A percentile compares a stretch with the other conserved stretches of the same genome.
phyloP scores from a whole-genome alignment of 176 grass and related monocot genomes.

The Musa beccarii region DNA sequence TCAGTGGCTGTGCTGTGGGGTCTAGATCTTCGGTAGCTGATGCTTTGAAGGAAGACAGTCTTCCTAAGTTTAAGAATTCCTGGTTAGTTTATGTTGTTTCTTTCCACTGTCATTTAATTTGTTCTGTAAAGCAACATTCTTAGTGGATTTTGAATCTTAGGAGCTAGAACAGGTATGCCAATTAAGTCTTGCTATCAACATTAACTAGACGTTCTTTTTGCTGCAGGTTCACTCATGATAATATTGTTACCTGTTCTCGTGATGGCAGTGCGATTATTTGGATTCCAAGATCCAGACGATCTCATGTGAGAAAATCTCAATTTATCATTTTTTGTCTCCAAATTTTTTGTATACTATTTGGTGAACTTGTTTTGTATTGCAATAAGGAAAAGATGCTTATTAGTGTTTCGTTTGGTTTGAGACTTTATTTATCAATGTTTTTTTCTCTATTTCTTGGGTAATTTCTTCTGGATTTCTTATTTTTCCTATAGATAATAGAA shows the following conservation, averaged over 20 bases:
- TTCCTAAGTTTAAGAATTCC: conserved; percentile 90
- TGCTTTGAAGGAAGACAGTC: conserved; percentile 78
- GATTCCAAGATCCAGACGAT: conserved; percentile 91
- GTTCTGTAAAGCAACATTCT: not conserved
- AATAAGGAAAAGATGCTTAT: not conserved
- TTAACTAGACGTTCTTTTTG: conserved; percentile 9
- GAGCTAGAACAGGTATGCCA: not conserved
- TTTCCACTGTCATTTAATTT: not conserved
- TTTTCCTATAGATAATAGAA: too few species aligned
- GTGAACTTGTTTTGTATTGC: conserved; percentile 1
- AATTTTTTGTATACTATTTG: not conserved
- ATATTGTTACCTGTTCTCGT: conserved; percentile 97
- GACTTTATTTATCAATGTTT: too few species aligned
- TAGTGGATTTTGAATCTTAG: not conserved
- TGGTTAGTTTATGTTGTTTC: conserved; percentile 48
- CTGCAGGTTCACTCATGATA: conserved; percentile 79
- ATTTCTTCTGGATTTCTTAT: too few species aligned
- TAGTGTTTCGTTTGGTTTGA: not conserved
- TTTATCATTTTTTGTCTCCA: not conserved
- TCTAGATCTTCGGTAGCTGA: conserved; percentile 75
- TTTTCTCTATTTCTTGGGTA: too few species aligned
- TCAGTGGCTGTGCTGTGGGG: conserved; percentile 78
- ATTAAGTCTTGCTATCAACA: conserved; percentile 17
- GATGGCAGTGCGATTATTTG: conserved; percentile 99
- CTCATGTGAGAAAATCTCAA: conserved; percentile 54